Conservation (phyloP, 1,284 basidiomycete species). For the Melampsora abietis-canadensis region DNA sequence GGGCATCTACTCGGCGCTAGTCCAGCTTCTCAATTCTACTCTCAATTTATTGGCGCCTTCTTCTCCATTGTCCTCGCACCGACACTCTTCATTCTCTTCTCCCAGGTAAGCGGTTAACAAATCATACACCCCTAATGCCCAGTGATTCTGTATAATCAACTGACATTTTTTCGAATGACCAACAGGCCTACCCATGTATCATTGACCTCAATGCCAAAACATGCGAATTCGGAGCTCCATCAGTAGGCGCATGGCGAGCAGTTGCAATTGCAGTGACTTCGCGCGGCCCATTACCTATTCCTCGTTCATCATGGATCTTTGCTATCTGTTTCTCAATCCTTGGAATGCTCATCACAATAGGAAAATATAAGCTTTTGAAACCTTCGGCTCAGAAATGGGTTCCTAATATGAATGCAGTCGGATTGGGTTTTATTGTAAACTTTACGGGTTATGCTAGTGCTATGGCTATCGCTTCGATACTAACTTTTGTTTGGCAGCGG, state of each 20-base stretch:
- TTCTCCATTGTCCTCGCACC: slow-evolving; percentile 63
- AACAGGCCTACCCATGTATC: slow-evolving; percentile 66
- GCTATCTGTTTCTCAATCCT: slow-evolving; percentile 62
- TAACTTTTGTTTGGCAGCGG: slow-evolving; percentile 58
- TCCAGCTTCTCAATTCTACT: slow-evolving; percentile 66
- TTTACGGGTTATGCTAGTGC: slow-evolving; percentile 60
- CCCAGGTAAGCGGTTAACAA: slow-evolving; percentile 46
- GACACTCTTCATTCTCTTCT: slow-evolving; percentile 65
- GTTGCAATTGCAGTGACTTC: slow-evolving; percentile 61
- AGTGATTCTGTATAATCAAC: slow-evolving; percentile 46
- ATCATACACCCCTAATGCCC: not conserved
- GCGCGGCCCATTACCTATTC: slow-evolving; percentile 56
- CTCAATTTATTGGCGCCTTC: slow-evolving; percentile 61
- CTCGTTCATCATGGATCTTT: slow-evolving; percentile 63
- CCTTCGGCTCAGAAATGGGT: slow-evolving; percentile 61
- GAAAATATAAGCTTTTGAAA: slow-evolving; percentile 61
- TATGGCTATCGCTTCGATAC: slow-evolving; percentile 56
- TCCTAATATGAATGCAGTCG: slow-evolving; percentile 68
- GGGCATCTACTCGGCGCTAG: slow-evolving; percentile 67
- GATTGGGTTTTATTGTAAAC: slow-evolving; percentile 61
- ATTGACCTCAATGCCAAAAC: slow-evolving; percentile 54
- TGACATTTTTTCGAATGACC: slow-evolving; percentile 45
- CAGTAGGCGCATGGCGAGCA: slow-evolving; percentile 64
- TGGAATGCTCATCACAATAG: slow-evolving; percentile 58
- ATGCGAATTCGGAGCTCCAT: slow-evolving; percentile 63